Evolutionary conservation across 805 yeast species (phyloP).

Genomic region (Ogataea pignaliae): DNA sequence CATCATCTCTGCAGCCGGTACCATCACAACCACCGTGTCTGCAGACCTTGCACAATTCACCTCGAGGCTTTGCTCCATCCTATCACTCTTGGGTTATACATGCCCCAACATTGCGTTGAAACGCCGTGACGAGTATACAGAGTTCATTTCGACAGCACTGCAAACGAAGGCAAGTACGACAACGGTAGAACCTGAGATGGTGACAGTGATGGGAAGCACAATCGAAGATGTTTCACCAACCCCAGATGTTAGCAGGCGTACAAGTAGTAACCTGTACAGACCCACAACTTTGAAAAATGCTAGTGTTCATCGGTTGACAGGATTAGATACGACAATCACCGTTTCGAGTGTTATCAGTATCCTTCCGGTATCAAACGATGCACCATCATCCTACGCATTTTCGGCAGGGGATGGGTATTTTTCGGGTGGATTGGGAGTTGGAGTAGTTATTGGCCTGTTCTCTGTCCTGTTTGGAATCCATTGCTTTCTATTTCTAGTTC

Average conservation of each 20-base stretch:
- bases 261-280: too few species aligned
- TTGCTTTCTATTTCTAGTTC: conserved; percentile 9
- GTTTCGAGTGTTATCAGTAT: not conserved
- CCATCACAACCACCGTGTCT: conserved; percentile 9
- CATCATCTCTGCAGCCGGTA: conserved; percentile 3
- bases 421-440: conserved; percentile 3
- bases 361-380: conserved; percentile 2
- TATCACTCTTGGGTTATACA: conserved; percentile 15
- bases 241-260: too few species aligned
- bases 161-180: too few species aligned
- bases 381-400: conserved; percentile 9
- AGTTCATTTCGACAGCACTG: not conserved
- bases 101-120: conserved; percentile 12
- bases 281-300: too few species aligned
- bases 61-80: conserved; percentile 16
- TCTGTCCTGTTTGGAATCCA: conserved; percentile 10
- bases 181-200: too few species aligned
- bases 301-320: too few species aligned
- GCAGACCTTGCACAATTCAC: conserved; percentile 13
- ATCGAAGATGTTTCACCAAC: too few species aligned
- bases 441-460: conserved; percentile 10
- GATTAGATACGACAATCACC: too few species aligned
- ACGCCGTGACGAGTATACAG: conserved; percentile 4
- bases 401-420: not conserved
- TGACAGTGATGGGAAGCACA: too few species aligned